Base-by-base conservation (phyloP, 2,329 filamentous ascomycete species). In the Cryphonectria nitschkei region DNA sequence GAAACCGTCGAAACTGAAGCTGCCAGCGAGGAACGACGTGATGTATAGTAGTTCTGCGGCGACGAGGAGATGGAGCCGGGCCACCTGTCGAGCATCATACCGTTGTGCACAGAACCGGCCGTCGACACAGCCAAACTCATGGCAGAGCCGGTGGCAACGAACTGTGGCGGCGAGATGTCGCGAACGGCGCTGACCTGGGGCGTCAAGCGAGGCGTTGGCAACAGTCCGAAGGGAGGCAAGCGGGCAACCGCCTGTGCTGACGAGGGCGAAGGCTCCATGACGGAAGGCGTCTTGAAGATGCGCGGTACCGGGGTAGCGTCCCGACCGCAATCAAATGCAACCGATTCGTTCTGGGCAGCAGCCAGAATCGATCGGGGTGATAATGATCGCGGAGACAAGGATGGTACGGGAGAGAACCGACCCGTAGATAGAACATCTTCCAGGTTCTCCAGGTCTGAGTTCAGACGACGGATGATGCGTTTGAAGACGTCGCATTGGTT, bases 101-200 rank as follows among this genome's bases (percentile, higher is more conserved):
- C 76, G 34, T 84, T 80, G 73, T 77, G 82, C 61, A 82, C 76
- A 73, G 77, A 84, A 34, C 82, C 84, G 13, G 83, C 86, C 73
- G 90, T 88, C 1, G 86, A 82, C 84, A 90, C 87, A 37, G 88
- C 89, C 73, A 87, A 80, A 69, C 87, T 82, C 88, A 90, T 91
- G 0, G 88, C 87, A n/a, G 82, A 84, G 73, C 81, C 80, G 74
- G 83, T 85, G 73, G 82, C 80, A 60, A 87, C 81, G 64, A 87
- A 79, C 67, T 84, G 83, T 68, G 86, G 84, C 50, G 83, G 82
- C 8, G 87, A 87, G 84, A 88, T 87, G 85, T 88, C 90, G 80
- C 83, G 85, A 77, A 86, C 84, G 78, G 86, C 87, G 74, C 81
- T 83, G 39, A 81, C 81, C 77, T 88, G 86, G 13, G 88, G 87